phyloP scores from a whole-genome alignment of 75 land plant genomes.

The Gnetum montanum region DNA sequence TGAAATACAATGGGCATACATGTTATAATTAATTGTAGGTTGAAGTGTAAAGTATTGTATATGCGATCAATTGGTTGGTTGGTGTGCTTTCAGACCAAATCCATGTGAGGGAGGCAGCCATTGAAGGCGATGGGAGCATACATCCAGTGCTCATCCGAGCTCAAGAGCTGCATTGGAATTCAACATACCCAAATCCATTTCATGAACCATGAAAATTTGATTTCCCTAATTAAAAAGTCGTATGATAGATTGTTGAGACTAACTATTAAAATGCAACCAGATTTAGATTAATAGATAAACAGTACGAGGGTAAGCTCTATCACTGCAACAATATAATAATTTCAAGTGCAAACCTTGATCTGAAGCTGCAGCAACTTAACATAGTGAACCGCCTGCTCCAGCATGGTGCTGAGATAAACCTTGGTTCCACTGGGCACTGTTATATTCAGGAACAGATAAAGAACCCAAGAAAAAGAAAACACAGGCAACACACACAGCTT shows the following conservation, averaged over 20 bases:
- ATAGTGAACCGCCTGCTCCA: conserved; percentile 75
- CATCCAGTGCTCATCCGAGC: neutral
- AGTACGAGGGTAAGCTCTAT: neutral
- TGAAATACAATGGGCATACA: too few relatives aligned
- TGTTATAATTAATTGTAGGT: too few relatives aligned
- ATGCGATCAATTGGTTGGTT: too few relatives aligned
- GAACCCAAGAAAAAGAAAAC: too few relatives aligned
- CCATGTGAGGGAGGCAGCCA: neutral
- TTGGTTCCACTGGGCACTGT: conserved; percentile 81
- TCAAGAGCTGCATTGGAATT: neutral
- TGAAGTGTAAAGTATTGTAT: too few relatives aligned
- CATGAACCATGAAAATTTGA: neutral
- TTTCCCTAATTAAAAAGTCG: neutral
- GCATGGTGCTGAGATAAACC: conserved; percentile 83
- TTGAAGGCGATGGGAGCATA: neutral
- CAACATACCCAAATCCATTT: neutral
- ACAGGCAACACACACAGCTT: too few relatives aligned
- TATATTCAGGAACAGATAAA: too few relatives aligned
- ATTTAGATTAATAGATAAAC: too few relatives aligned
- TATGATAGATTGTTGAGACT: neutral
- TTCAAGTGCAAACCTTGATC: conserved; percentile 35
- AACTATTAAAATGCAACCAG: too few relatives aligned
- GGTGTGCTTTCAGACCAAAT: too few relatives aligned
- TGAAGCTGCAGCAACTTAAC: conserved; percentile 79
- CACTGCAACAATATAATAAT: neutral